Base-by-base conservation (phyloP, 1,284 basidiomycete genomes). In the Sanghuangporus weigelae region DNA sequence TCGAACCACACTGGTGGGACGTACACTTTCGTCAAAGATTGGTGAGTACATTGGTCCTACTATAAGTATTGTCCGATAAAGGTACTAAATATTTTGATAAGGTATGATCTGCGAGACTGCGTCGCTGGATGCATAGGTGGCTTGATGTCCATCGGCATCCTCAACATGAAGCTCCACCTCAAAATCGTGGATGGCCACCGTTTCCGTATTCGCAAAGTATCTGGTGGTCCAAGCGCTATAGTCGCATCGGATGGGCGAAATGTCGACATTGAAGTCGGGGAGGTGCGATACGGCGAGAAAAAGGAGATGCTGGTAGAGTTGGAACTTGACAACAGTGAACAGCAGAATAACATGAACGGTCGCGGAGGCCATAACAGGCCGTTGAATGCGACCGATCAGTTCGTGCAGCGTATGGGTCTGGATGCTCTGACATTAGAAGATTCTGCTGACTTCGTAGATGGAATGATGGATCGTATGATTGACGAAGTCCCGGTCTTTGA, bases 21-120 rank as follows among this genome's bases (percentile, higher is more conserved):
- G n/a, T 98, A 98, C 77, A 98, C 95, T 6, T 98, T 96, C 71
- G 93, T 97, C 63, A 91, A 91, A 74, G 95, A 97, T 72, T 96
- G 94, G 92, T 76, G 67, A 63, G 72, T 66, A 2, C 1, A n/a
- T 14, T 14, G 10, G 6, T 11, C 12, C n/a, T 31, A 6, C 26
- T 16, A 48, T 35, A 7, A 19, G 16, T n/a, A 14, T 14, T 12
- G 40, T 51, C 3, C 12, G 12, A 23, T 3, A 11, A 11, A 26
- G 11, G 19, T 8, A 21, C 60, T 62, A 1, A 51, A 26, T 23
- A 23, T 21, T 19, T 39, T n/a, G 14, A 19, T 16, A 59, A 67
- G 66, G 67, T 94, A 97, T 74, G 91, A 95, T 73, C 85, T 97
- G 35, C 86, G 92, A 53, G 89, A 92, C 69, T 90, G 93, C 66